A percentile compares a stretch with the other conserved stretches of the same genome.
Evolutionary conservation across 495 filamentous ascomycete species (phyloP).

Genomic region (Amorphotheca resinae): DNA sequence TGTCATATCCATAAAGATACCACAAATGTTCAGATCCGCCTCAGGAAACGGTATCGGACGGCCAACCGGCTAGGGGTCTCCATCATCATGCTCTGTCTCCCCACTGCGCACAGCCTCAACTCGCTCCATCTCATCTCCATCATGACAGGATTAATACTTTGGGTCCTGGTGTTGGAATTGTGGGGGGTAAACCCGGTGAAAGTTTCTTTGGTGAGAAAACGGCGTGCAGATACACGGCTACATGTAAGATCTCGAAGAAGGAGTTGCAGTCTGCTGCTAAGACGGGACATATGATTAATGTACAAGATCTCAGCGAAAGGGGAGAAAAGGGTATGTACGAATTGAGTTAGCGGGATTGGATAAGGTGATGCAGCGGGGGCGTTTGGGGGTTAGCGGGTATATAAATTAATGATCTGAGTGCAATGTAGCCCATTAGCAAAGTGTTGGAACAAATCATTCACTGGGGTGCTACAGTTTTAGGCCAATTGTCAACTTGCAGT

Average conservation of each 20-base stretch:
- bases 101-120: constrained; percentile 32
- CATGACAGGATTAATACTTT: constrained; percentile 33
- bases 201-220: constrained; percentile 20
- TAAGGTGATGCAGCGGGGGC: too few species aligned
- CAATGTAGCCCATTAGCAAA: too few species aligned
- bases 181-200: constrained; percentile 33
- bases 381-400: too few species aligned
- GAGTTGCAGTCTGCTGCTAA: constrained; percentile 15
- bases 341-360: constrained; percentile 2
- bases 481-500: too few species aligned
- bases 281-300: constrained; percentile 12
- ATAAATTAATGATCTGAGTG: too few species aligned
- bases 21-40: constrained; percentile 22
- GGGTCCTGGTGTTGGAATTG: constrained; percentile 37
- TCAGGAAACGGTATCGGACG: constrained; percentile 35
- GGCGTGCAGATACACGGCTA: constrained; percentile 18
- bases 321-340: constrained; percentile 17
- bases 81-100: constrained; percentile 34
- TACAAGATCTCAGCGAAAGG: constrained; percentile 7
- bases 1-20: constrained; percentile 31
- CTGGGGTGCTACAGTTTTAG: too few species aligned
- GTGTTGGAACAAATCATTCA: too few species aligned
- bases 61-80: constrained; percentile 33
- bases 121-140: constrained; percentile 36
- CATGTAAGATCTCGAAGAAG: constrained; percentile 18